Base-by-base conservation (phyloP, 495 filamentous ascomycete species). In the Margaritispora aquatica region DNA sequence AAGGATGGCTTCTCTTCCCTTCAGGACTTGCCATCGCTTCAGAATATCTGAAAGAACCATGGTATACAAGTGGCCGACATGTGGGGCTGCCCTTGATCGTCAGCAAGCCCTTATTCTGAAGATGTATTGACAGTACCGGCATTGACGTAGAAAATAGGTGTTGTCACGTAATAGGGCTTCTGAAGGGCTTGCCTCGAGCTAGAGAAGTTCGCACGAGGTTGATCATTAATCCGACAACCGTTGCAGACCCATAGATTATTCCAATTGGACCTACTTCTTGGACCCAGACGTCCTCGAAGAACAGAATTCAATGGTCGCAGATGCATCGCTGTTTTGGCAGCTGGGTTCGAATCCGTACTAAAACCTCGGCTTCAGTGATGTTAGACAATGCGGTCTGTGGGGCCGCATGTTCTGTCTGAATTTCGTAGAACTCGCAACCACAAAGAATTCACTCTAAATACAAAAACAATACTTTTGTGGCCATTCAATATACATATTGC, bases 61-160 rank as follows among this genome's bases (percentile, higher is more conserved):
- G 20, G 89, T 89, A 70, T 96, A 97, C 31, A 98, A 76, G 69
- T 98, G 95, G 55, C 94, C 94, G 66, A 98, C 81, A 76, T 98
- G 94, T 51, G 94, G 95, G 44, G 88, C 91, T 95, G 62, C 26
- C n/a, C 26, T 52, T 10, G n/a, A 54, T 2, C 13, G 29, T 26
- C 21, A 55, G 26, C 20, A 48, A 31, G 19, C n/a, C n/a, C 29
- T 22, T 19, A 17, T 1, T 0, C 17, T 19, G 17, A 26, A 19
- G 27, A 49, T 8, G 17, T 2, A 0, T 23, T n/a, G 1, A 56
- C 60, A 76, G 63, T 78, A 95, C 92, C 85, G 22, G 92, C 90
- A 80, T 99, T 99, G 71, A 97, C 95, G 69, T 99, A 99, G 78
- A 97, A 99, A 51, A 99, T 99, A 7, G 94, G 94, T 7, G 90